Percentiles rank a stretch among this genome's conserved stretches.
Conservation (phyloP, 345 rosid genomes). For the Corchorus olitorius region DNA sequence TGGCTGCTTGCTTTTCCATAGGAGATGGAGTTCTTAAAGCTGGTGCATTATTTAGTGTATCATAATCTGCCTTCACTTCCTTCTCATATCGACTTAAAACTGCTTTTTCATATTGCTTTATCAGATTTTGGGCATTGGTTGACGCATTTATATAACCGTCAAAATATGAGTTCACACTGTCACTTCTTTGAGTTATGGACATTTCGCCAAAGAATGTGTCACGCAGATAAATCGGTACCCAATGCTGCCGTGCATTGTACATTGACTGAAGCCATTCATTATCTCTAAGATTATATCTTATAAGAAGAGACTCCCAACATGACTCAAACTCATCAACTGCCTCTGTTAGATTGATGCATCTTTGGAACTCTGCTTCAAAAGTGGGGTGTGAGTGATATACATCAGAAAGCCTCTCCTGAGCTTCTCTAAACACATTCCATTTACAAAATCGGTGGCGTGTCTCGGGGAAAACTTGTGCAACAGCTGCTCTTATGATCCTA, state of each 20-base stretch:
- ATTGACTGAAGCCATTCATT: slow-evolving; percentile 52
- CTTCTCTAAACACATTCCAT: slow-evolving; percentile 41
- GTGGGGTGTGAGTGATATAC: slow-evolving; percentile 36
- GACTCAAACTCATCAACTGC: slow-evolving; percentile 47
- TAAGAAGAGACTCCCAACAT: slow-evolving; percentile 42
- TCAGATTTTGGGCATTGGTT: slow-evolving; percentile 34
- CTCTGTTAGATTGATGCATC: slow-evolving; percentile 42
- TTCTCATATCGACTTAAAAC: slow-evolving; percentile 35
- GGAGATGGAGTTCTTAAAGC: slow-evolving; percentile 53
- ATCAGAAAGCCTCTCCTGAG: slow-evolving; percentile 44
- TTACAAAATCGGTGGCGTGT: slow-evolving; percentile 50
- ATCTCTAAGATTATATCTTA: slow-evolving; percentile 32
- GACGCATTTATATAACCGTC: slow-evolving; percentile 58
- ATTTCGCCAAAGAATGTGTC: slow-evolving; percentile 48
- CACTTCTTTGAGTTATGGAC: slow-evolving; percentile 38
- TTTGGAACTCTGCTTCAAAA: slow-evolving; percentile 49
- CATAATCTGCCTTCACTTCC: slow-evolving; percentile 54
- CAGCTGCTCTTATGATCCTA: slow-evolving; percentile 40
- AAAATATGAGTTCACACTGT: slow-evolving; percentile 43
- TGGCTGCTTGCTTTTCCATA: slow-evolving; percentile 52
- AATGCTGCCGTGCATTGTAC: slow-evolving; percentile 38
- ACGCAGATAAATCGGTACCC: slow-evolving; percentile 49
- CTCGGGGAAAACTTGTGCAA: slow-evolving; percentile 42
- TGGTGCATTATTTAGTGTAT: slow-evolving; percentile 39
- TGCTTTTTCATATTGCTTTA: slow-evolving; percentile 49